phyloP scores from a whole-genome alignment of 306 rosid genomes.

The Prunus mira region DNA sequence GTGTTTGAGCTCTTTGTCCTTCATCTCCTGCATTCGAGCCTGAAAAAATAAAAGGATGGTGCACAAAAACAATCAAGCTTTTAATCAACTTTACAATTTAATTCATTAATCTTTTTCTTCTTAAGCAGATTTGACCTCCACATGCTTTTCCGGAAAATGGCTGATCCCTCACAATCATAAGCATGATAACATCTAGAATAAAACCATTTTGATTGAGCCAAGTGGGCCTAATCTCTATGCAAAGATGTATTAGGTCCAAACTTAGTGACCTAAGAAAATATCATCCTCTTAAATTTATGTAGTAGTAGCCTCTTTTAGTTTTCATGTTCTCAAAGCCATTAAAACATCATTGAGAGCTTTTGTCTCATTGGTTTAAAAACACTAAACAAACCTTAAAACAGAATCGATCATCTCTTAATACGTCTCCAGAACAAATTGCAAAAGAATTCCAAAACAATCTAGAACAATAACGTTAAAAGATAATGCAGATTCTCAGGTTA shows the following conservation, averaged over 20 bases:
- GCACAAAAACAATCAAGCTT: background rate
- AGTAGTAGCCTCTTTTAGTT: background rate
- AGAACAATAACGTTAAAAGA: background rate
- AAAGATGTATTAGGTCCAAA: background rate
- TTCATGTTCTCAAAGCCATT: background rate
- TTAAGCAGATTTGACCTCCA: background rate
- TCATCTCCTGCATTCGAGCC: slow-evolving; percentile 99
- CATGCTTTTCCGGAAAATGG: background rate
- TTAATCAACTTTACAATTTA: background rate
- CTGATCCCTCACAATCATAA: background rate
- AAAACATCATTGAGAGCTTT: background rate
- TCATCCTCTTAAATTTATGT: background rate
- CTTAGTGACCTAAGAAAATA: background rate
- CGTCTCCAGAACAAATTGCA: background rate
- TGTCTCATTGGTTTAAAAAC: background rate
- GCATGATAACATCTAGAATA: background rate
- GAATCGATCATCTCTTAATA: background rate
- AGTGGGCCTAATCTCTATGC: background rate
- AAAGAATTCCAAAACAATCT: background rate
- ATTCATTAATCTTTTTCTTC: background rate
- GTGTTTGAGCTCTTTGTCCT: slow-evolving; percentile 81
- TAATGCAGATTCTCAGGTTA: slow-evolving; percentile 6
- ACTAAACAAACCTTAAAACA: background rate
- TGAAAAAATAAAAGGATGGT: slow-evolving; percentile 23
- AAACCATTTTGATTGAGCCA: background rate